phyloP scores from a whole-genome alignment of 2,329 filamentous ascomycete genomes.

The Cercospora nicotianae region DNA sequence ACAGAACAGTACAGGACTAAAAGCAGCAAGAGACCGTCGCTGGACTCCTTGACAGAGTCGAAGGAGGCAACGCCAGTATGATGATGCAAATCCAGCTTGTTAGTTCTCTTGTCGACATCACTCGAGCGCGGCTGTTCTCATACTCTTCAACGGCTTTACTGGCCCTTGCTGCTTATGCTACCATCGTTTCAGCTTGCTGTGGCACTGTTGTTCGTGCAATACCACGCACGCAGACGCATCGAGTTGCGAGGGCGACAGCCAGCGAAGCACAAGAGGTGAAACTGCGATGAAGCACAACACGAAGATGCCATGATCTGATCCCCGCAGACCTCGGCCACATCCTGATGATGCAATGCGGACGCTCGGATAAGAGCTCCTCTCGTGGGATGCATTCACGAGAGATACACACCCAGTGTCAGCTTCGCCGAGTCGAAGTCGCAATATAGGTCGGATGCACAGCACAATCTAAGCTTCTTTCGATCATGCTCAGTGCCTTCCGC shows the following conservation, averaged over 20 bases:
- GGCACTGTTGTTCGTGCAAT: background rate
- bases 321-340: background rate
- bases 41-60: background rate
- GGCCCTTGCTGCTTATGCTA: background rate
- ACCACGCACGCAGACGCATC: background rate
- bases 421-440: background rate
- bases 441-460: background rate
- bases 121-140: background rate
- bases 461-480: background rate
- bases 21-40: too few relatives aligned
- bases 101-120: background rate
- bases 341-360: slow-evolving; percentile 1
- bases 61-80: background rate
- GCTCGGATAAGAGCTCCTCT: too few relatives aligned
- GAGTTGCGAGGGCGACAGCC: slow-evolving; percentile 2
- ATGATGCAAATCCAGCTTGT: background rate
- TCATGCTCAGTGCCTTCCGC: slow-evolving; percentile 23
- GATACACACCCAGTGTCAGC: background rate
- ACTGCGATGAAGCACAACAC: background rate
- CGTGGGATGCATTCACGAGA: background rate
- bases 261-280: background rate
- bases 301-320: background rate
- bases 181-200: background rate
- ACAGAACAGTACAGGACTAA: too few relatives aligned
- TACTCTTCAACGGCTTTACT: background rate